phyloP scores from a whole-genome alignment of 2,329 filamentous ascomycete species.

The Beauveria caledonica region DNA sequence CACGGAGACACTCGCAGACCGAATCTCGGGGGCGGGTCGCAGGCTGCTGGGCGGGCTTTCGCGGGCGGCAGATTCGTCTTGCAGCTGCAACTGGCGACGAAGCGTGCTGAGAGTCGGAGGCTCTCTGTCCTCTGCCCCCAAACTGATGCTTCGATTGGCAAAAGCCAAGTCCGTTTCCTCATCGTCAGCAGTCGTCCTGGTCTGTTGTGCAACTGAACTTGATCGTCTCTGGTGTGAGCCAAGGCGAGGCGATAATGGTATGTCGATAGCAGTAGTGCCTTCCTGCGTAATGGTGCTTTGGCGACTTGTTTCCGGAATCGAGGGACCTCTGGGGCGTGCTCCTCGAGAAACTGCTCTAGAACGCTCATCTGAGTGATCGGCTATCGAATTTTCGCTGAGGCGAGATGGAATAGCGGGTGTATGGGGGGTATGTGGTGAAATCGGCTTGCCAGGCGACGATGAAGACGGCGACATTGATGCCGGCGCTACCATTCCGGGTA shows the following conservation, averaged over 20 bases:
- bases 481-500: slow-evolving; percentile 59
- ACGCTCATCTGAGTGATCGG: slow-evolving; percentile 24
- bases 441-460: slow-evolving; percentile 82
- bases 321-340: slow-evolving; percentile 18
- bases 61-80: slow-evolving; percentile 22
- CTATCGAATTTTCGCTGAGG: slow-evolving; percentile 81
- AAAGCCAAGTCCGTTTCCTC: slow-evolving; percentile 55
- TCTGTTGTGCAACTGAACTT: slow-evolving; percentile 60
- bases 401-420: slow-evolving; percentile 89
- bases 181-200: slow-evolving; percentile 44
- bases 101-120: slow-evolving; percentile 58
- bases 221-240: slow-evolving; percentile 51
- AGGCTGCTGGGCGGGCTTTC: slow-evolving; percentile 21
- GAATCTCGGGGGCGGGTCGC: slow-evolving; percentile 35
- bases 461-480: slow-evolving; percentile 77
- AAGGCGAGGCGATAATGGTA: slow-evolving; percentile 60
- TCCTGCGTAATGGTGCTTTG: slow-evolving; percentile 36
- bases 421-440: slow-evolving; percentile 85
- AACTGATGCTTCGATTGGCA: slow-evolving; percentile 58
- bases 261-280: slow-evolving; percentile 61
- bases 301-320: slow-evolving; percentile 25
- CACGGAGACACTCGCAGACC: slow-evolving; percentile 29
- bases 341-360: slow-evolving; percentile 24
- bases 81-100: slow-evolving; percentile 32
- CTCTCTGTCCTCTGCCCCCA: slow-evolving; percentile 57